These are phyloP conservation scores for Nasturtium officinale DNA, from an alignment of 345 rosid species.

Conservation along the genomic window DNA sequence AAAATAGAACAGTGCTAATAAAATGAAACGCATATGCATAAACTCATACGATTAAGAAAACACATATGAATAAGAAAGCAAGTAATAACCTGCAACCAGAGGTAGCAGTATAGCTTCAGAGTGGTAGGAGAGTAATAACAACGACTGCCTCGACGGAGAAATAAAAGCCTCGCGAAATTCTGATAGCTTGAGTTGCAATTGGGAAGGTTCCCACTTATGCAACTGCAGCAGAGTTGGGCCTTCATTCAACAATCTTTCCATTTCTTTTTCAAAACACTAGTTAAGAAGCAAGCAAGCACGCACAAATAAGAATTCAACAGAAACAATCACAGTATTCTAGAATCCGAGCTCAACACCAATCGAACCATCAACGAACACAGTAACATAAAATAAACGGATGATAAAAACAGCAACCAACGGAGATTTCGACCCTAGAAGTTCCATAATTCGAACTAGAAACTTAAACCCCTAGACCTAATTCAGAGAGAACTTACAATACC, in stretches of 20 bases:
- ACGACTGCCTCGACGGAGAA: constrained; percentile 77
- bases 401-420: constrained; percentile 15
- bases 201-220: constrained; percentile 76
- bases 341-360: constrained; percentile 23
- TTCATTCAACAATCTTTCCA: constrained; percentile 60
- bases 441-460: constrained; percentile 18
- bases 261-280: constrained; percentile 43
- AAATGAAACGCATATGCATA: constrained; percentile 24
- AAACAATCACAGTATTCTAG: neutral
- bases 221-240: constrained; percentile 69
- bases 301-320: constrained; percentile 18
- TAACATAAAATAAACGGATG: neutral
- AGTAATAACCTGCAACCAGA: constrained; percentile 57
- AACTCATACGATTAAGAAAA: constrained; percentile 1
- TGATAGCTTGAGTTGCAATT: constrained; percentile 57
- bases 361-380: constrained; percentile 16
- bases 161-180: constrained; percentile 89
- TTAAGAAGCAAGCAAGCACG: constrained; percentile 9
- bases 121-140: constrained; percentile 69
- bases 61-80: neutral
- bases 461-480: constrained; percentile 23
- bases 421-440: constrained; percentile 4
- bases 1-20: neutral
- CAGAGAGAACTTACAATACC: constrained; percentile 14
- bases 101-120: constrained; percentile 78